These are phyloP conservation scores for Allodekkera sacchari DNA, from an alignment of 805 yeast genomes.

Conservation along the genomic window DNA sequence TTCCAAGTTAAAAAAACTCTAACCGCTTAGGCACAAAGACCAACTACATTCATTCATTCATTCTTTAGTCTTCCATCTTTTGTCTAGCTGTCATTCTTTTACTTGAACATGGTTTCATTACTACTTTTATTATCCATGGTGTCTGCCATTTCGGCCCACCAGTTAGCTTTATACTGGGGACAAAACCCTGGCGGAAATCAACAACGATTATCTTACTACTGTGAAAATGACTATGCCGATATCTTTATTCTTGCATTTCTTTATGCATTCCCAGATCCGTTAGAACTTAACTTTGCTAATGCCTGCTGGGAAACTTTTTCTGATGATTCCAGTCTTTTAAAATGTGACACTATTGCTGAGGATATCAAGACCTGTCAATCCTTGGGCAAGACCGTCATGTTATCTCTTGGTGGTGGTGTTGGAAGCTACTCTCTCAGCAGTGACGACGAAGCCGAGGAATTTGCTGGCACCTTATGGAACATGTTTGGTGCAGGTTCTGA, in stretches of 20 bases:
- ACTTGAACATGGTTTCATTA: slow-evolving; percentile 4
- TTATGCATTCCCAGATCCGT: slow-evolving; percentile 31
- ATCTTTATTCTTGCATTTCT: slow-evolving; percentile 67
- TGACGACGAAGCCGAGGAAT: slow-evolving; percentile 46
- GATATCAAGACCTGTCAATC: slow-evolving; percentile 73
- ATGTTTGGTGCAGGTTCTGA: slow-evolving; percentile 54
- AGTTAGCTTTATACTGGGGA: too few species aligned
- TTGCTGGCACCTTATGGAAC: slow-evolving; percentile 54
- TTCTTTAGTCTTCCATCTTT: too few species aligned
- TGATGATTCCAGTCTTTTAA: slow-evolving; percentile 29
- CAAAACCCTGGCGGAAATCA: slow-evolving; percentile 67
- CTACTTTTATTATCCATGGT: slow-evolving; percentile 4
- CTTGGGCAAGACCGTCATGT: slow-evolving; percentile 66
- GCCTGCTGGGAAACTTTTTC: slow-evolving; percentile 32
- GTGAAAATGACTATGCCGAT: slow-evolving; percentile 62
- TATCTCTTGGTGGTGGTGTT: slow-evolving; percentile 72
- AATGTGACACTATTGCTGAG: slow-evolving; percentile 37
- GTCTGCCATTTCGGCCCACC: slow-evolving; percentile 6
- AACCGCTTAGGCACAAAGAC: too few species aligned
- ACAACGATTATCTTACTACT: slow-evolving; percentile 43
- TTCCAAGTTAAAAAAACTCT: too few species aligned
- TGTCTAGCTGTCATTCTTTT: slow-evolving; percentile 5
- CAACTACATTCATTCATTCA: too few species aligned
- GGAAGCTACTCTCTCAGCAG: slow-evolving; percentile 47
- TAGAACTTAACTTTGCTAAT: slow-evolving; percentile 49